phyloP scores from a whole-genome alignment of 805 yeast species.

The Candida insectorum region DNA sequence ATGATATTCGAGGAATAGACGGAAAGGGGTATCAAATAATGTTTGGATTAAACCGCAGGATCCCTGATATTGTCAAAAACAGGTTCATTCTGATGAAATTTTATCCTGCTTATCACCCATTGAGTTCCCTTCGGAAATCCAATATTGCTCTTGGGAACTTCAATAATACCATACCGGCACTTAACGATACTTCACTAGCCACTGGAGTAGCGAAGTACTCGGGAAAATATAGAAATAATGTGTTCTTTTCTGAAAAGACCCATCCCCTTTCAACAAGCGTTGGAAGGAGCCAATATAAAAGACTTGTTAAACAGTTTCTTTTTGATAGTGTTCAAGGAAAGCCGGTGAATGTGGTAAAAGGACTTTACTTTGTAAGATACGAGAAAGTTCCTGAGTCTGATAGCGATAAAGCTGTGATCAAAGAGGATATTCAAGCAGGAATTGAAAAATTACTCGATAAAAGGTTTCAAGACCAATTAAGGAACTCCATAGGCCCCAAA shows the following conservation, averaged over 20 bases:
- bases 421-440: background rate
- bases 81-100: slow-evolving; percentile 24
- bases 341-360: slow-evolving; percentile 16
- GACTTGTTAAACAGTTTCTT: slow-evolving; percentile 15
- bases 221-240: slow-evolving; percentile 22
- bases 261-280: slow-evolving; percentile 33
- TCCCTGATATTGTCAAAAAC: slow-evolving; percentile 9
- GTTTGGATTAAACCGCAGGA: slow-evolving; percentile 13
- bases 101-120: slow-evolving; percentile 25
- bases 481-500: no score
- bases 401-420: slow-evolving; percentile 11
- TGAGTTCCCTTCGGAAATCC: slow-evolving; percentile 32
- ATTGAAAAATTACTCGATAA: slow-evolving; percentile 1
- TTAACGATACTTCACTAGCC: slow-evolving; percentile 25
- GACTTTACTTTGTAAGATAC: slow-evolving; percentile 21
- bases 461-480: no score
- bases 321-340: slow-evolving; percentile 11
- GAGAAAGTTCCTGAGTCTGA: slow-evolving; percentile 18
- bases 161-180: slow-evolving; percentile 21
- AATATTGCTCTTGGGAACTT: slow-evolving; percentile 34
- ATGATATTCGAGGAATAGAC: slow-evolving; percentile 37
- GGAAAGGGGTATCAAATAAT: slow-evolving; percentile 15
- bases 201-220: slow-evolving; percentile 18
- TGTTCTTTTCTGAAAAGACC: slow-evolving; percentile 21
- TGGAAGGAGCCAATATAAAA: slow-evolving; percentile 24